These are phyloP conservation scores for Spathaspora passalidarum DNA, from an alignment of 805 yeast genomes.

Conservation along the genomic window DNA sequence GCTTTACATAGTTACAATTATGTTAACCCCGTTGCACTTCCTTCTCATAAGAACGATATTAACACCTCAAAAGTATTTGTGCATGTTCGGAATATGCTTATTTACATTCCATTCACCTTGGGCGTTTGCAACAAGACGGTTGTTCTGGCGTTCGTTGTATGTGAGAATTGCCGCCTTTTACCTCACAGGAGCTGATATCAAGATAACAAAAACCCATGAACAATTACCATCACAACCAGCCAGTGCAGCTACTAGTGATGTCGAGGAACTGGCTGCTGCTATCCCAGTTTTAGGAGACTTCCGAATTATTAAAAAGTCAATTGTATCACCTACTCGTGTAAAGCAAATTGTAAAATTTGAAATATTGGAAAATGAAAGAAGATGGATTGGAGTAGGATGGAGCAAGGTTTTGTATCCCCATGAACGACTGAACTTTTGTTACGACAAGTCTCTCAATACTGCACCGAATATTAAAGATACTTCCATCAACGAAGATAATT, in stretches of 20 bases:
- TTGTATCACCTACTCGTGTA: constrained; percentile 38
- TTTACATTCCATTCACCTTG: constrained; percentile 49
- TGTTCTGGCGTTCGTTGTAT: constrained; percentile 50
- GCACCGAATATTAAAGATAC: constrained; percentile 24
- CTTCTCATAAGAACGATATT: constrained; percentile 30
- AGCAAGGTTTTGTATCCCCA: constrained; percentile 46
- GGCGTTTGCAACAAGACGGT: constrained; percentile 41
- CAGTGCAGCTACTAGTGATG: constrained; percentile 17
- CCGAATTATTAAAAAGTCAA: constrained; percentile 35
- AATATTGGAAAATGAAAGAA: constrained; percentile 54
- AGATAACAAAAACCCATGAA: constrained; percentile 9
- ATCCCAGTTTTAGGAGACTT: constrained; percentile 31
- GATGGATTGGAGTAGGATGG: constrained; percentile 67
- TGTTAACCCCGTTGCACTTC: constrained; percentile 45
- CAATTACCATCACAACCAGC: constrained; percentile 13
- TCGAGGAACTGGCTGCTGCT: constrained; percentile 13
- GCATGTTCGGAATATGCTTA: constrained; percentile 34
- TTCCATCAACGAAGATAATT: constrained; percentile 22
- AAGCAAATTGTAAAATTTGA: constrained; percentile 50
- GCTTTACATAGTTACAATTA: constrained; percentile 25
- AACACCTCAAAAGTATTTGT: constrained; percentile 29
- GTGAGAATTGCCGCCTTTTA: constrained; percentile 35
- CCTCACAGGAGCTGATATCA: constrained; percentile 40
- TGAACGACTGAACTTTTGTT: constrained; percentile 50
- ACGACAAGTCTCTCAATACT: constrained; percentile 29